Evolutionary conservation across 805 yeast genomes (phyloP).

Genomic region (Sungouiella thailandica): DNA sequence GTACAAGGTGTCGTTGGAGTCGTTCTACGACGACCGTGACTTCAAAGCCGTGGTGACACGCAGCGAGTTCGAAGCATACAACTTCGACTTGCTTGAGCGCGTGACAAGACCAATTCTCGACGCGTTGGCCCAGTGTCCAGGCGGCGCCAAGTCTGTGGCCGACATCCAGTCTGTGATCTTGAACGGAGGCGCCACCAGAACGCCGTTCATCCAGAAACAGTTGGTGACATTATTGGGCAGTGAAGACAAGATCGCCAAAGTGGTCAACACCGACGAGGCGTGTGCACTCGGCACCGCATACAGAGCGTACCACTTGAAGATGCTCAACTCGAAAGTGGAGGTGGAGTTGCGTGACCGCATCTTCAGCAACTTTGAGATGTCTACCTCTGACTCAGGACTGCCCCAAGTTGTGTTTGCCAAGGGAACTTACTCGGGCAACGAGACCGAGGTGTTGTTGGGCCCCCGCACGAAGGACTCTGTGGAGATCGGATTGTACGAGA

Average conservation of each 20-base stretch:
- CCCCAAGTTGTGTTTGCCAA: constrained; percentile 37
- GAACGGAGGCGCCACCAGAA: constrained; percentile 88
- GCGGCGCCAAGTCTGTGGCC: constrained; percentile 16
- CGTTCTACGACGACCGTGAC: constrained; percentile 68
- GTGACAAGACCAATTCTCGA: constrained; percentile 51
- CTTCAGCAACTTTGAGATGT: constrained; percentile 43
- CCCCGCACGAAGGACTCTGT: constrained; percentile 25
- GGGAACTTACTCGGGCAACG: constrained; percentile 38
- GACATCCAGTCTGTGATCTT: constrained; percentile 65
- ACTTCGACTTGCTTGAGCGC: constrained; percentile 40
- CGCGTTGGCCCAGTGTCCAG: constrained; percentile 39
- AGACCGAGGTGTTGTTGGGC: constrained; percentile 34
- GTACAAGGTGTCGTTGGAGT: constrained; percentile 71
- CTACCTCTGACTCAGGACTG: constrained; percentile 20
- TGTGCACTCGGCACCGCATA: constrained; percentile 87
- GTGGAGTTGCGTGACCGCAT: constrained; percentile 56
- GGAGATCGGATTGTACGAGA: constrained; percentile 32
- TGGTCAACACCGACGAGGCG: constrained; percentile 94
- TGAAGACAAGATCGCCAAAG: constrained; percentile 61
- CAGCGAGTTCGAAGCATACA: constrained; percentile 68
- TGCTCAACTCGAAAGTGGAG: constrained; percentile 55
- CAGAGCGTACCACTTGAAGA: constrained; percentile 64
- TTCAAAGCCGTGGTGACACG: constrained; percentile 65
- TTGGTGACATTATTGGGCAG: constrained; percentile 48
- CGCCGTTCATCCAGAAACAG: constrained; percentile 76